These are phyloP conservation scores for Cinnamomum chago DNA, from an alignment of 164 flowering plant species.

Conservation along the genomic window DNA sequence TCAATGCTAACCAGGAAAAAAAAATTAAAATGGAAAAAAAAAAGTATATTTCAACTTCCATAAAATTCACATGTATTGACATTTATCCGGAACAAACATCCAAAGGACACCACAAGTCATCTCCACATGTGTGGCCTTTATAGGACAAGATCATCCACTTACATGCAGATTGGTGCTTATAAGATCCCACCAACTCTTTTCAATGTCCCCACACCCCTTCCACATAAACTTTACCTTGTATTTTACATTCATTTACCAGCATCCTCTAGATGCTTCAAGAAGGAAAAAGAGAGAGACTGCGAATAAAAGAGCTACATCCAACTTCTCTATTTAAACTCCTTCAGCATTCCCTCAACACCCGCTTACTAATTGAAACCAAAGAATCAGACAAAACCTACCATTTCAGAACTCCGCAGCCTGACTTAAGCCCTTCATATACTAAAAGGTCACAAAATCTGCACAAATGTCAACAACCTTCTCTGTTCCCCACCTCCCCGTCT, in stretches of 20 bases:
- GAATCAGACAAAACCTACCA: neutral
- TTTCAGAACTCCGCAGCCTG: neutral
- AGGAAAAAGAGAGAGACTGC: neutral
- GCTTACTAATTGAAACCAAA: neutral
- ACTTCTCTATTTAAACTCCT: neutral
- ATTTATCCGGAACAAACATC: neutral
- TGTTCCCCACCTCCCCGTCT: slow-evolving; percentile 29
- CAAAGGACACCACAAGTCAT: too few species aligned
- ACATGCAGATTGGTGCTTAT: neutral
- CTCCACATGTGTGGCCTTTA: slow-evolving; percentile 9
- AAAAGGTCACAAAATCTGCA: neutral
- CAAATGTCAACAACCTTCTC: slow-evolving; percentile 40
- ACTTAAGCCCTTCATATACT: neutral
- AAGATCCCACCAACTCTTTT: too few species aligned
- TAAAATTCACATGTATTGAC: neutral
- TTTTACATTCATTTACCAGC: neutral
- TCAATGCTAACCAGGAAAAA: too few species aligned
- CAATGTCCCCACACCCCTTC: too few species aligned
- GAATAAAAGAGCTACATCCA: neutral
- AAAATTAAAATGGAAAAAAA: too few species aligned
- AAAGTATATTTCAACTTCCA: neutral
- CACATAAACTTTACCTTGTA: neutral
- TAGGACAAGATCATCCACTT: neutral
- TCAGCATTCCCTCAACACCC: neutral
- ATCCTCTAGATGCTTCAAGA: slow-evolving; percentile 18